Evolutionary conservation across 495 filamentous ascomycete genomes (phyloP).

Genomic region (Neurospora sp.): DNA sequence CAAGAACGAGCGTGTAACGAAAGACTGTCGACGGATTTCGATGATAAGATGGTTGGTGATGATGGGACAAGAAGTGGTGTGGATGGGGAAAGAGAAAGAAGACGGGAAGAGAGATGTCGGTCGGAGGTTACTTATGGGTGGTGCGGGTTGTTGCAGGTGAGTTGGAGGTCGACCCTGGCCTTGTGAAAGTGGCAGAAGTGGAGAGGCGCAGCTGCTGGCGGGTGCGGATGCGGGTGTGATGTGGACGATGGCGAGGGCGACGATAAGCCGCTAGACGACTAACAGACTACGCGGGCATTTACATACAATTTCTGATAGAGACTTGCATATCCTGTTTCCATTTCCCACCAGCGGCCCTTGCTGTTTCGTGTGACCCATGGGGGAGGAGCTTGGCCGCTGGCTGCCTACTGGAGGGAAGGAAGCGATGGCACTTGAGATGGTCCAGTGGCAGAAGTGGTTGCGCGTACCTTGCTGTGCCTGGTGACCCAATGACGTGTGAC

Average conservation of each 20-base stretch:
- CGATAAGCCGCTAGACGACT: not conserved
- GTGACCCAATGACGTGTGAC: conserved; percentile 10
- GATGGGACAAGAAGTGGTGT: conserved; percentile 4
- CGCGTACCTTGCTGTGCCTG: conserved; percentile 4
- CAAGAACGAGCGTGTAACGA: not conserved
- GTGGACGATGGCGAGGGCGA: not conserved
- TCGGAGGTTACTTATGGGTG: conserved; percentile 1
- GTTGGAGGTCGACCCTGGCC: conserved; percentile 4
- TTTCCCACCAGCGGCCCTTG: not conserved
- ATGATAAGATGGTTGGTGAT: not conserved
- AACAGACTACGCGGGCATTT: not conserved
- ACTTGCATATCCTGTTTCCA: not conserved
- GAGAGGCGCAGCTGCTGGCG: not conserved
- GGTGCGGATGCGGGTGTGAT: not conserved
- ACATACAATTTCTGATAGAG: not conserved
- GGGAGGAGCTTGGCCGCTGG: not conserved
- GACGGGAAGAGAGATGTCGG: conserved; percentile 5
- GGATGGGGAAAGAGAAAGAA: conserved; percentile 4
- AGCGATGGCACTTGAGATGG: not conserved
- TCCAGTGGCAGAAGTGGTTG: not conserved
- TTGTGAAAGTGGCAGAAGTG: not conserved
- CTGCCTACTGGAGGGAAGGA: not conserved
- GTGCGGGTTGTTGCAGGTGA: not conserved
- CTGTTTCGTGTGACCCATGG: not conserved
- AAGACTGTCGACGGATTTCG: not conserved